phyloP scores from a whole-genome alignment of 352 stramenopile genomes.

The Globisporangium lucens region DNA sequence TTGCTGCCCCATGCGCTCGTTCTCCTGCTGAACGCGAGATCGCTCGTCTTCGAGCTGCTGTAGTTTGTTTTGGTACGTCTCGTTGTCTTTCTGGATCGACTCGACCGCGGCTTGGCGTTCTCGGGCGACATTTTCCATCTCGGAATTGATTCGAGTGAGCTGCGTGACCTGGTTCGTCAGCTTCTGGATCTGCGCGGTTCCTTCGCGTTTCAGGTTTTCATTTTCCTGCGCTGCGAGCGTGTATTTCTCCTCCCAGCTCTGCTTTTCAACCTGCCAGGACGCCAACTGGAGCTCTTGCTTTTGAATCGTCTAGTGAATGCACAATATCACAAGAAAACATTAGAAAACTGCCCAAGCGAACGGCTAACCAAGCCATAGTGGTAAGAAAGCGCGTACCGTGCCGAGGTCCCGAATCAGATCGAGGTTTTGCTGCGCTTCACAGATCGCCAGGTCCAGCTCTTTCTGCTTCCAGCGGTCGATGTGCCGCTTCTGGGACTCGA shows the following conservation, averaged over 20 bases:
- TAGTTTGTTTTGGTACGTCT: slow-evolving; percentile 36
- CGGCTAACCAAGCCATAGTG: not conserved
- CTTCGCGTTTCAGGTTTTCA: slow-evolving; percentile 46
- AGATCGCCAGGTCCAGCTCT: slow-evolving; percentile 76
- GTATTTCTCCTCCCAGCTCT: slow-evolving; percentile 82
- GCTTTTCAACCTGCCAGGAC: slow-evolving; percentile 54
- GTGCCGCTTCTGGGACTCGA: slow-evolving; percentile 83
- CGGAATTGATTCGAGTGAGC: slow-evolving; percentile 39
- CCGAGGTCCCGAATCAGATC: slow-evolving; percentile 56
- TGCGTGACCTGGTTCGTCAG: slow-evolving; percentile 44
- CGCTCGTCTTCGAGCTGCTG: slow-evolving; percentile 48
- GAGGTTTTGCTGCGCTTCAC: slow-evolving; percentile 61
- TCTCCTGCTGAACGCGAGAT: slow-evolving; percentile 34
- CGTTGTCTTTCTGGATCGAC: slow-evolving; percentile 37
- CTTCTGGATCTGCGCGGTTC: slow-evolving; percentile 51
- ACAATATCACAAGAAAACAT: not conserved
- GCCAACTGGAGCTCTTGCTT: slow-evolving; percentile 59
- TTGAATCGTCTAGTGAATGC: slow-evolving; percentile 39
- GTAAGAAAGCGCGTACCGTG: slow-evolving; percentile 24
- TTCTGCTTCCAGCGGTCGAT: slow-evolving; percentile 86
- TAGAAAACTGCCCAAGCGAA: not conserved
- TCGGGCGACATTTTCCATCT: slow-evolving; percentile 48
- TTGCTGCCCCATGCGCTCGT: slow-evolving; percentile 42
- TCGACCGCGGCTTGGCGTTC: slow-evolving; percentile 37
- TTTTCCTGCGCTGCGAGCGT: slow-evolving; percentile 49